Base-by-base conservation (phyloP, 2,329 filamentous ascomycete species). In the Fusarium beomiforme region DNA sequence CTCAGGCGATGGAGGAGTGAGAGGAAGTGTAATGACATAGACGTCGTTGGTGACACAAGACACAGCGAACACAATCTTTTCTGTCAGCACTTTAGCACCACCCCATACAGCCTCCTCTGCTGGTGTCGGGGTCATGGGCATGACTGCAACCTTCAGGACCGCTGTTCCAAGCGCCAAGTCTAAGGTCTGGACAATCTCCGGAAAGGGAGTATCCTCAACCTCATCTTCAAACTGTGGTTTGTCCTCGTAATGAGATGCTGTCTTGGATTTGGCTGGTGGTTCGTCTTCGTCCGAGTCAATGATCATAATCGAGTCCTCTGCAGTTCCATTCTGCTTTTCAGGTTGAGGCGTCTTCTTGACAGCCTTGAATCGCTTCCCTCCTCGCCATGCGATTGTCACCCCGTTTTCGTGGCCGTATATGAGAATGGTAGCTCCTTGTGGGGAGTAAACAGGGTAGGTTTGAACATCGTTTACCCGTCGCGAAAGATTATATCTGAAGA, bases 341-440 rank as follows among this genome's bases (percentile, higher is more conserved):
- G 80, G 80, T 12, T 72, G 70, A 3, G 72, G 67, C 19, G 77
- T 73, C 55, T 84, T 82, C 39, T 81, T 79, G 3, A 79, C 69
- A 3, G 82, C 67, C 76, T 89, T 91, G 73, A 91, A 87, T n/a
- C 84, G 83, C 54, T 84, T 85, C 14, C 89, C 89, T 47, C 90
- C 90, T 43, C 88, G 85, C 90, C 90, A 92, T 26, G 89, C 79
- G 39, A 91, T 75, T 6, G 86, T 89, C 43, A 91, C 79, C 46
- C 90, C 90, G 77, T 87, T 89, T 64, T 90, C 88, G 72, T 91
- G 89, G 47, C 87, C 89, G 73, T 90, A 90, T 46, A 92, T 79
- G 29, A 91, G 77, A 75, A 91, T 85, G 5, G 86, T 88, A 10
- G 90, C 89, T 37, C 89, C 89, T 75, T 92, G 90, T 3, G 88